Percentiles rank a stretch among this genome's conserved stretches.
These are phyloP conservation scores for Mytilinidion resinicola DNA, from an alignment of 495 filamentous ascomycete species.

Conservation along the genomic window DNA sequence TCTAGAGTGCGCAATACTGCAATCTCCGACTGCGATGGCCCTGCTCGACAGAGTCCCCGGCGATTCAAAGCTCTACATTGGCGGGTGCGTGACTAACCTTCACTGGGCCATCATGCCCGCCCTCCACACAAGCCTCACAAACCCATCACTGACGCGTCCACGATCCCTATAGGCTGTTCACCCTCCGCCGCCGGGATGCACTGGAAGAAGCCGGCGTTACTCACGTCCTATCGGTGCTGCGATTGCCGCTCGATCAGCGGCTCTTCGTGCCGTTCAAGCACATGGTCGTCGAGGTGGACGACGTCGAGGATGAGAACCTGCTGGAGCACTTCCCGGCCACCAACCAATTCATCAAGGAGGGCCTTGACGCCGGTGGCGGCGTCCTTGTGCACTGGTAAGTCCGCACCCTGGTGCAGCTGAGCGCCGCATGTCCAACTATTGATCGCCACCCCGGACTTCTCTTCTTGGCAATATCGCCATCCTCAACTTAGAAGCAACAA, in stretches of 20 bases:
- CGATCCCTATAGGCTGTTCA: slow-evolving; percentile 57
- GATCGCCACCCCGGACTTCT: slow-evolving; percentile 11
- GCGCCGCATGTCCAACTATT: slow-evolving; percentile 22
- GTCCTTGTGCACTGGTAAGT: slow-evolving; percentile 72
- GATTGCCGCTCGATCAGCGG: slow-evolving; percentile 49
- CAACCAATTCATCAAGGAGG: slow-evolving; percentile 76
- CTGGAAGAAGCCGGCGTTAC: slow-evolving; percentile 71
- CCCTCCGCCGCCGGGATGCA: slow-evolving; percentile 59
- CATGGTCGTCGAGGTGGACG: slow-evolving; percentile 75
- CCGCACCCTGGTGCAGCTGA: slow-evolving; percentile 23
- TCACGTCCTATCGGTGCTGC: slow-evolving; percentile 80
- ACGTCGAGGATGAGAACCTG: slow-evolving; percentile 79
- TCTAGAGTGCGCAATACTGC: background rate
- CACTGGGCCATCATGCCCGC: background rate
- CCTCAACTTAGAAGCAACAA: slow-evolving; percentile 13
- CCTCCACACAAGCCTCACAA: background rate
- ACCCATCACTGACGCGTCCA: background rate
- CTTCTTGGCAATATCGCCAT: slow-evolving; percentile 36
- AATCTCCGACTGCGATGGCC: slow-evolving; percentile 28
- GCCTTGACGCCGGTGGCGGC: slow-evolving; percentile 57
- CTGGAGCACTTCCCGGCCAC: slow-evolving; percentile 69
- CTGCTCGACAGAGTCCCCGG: slow-evolving; percentile 53
- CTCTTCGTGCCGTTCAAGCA: slow-evolving; percentile 58
- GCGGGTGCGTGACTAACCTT: slow-evolving; percentile 59
- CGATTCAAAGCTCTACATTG: slow-evolving; percentile 70